A percentile compares a stretch with the other conserved stretches of the same genome.
Evolutionary conservation across 1,284 basidiomycete genomes (phyloP).

Genomic region (Schizopora paradoxa): DNA sequence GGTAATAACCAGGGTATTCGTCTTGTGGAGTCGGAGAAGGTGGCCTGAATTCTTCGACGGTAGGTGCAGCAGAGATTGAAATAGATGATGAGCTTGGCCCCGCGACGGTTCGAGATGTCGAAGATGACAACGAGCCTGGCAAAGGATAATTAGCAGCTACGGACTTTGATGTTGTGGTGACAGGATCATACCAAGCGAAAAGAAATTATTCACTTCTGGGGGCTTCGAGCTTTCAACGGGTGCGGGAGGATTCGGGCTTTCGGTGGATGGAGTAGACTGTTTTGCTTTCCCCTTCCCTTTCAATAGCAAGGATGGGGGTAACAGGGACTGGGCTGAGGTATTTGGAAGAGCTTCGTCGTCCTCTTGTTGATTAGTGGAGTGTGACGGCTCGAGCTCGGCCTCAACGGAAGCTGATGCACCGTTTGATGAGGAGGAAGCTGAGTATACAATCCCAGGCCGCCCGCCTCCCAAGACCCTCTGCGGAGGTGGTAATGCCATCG

Average conservation of each 20-base stretch:
- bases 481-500: conserved; percentile 33
- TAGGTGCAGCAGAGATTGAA: conserved; percentile 60
- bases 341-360: conserved; percentile 20
- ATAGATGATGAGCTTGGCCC: no score
- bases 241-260: conserved; percentile 28
- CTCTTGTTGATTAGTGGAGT: conserved; percentile 14
- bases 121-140: conserved; percentile 20
- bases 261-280: conserved; percentile 34
- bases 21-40: conserved; percentile 73
- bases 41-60: conserved; percentile 62
- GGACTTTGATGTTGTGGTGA: background rate
- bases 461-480: conserved; percentile 63
- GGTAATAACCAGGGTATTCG: conserved; percentile 86
- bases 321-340: conserved; percentile 34
- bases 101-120: conserved; percentile 20
- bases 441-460: conserved; percentile 55
- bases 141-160: background rate
- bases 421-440: conserved; percentile 25
- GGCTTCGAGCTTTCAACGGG: conserved; percentile 37
- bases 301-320: conserved; percentile 47
- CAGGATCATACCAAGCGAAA: conserved; percentile 43
- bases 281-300: conserved; percentile 61
- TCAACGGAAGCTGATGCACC: conserved; percentile 10
- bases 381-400: background rate
- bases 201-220: conserved; percentile 54